Base-by-base conservation (phyloP, 495 filamentous ascomycete species). In the Daldinia concentrica region DNA sequence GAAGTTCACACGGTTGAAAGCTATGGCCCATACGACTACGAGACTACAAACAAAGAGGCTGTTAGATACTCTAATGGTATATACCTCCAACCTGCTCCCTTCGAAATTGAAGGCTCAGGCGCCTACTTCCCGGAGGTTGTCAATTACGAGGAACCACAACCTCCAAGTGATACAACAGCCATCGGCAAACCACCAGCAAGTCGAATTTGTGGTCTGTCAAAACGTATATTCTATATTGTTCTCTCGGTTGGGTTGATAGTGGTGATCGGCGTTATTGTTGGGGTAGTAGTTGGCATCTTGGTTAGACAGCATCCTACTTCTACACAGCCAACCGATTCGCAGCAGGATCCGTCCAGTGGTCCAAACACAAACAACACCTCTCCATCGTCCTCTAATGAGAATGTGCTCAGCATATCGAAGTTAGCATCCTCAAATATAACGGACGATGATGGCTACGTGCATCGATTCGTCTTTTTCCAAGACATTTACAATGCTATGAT, bases 401-500 rank as follows among this genome's bases (percentile, higher is more conserved):
- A 62, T 39, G 24, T 74, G 1, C 66, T 70, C 51, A 30, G 14
- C 12, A 48, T 36, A 30, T 74, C 71, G 3, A 62, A 51, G 9
- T 29, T 74, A 15, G n/a, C 71, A 1, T 50, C 71, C 0, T 36
- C 71, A 0, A 74, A 74, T 41, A 37, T 50, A 2, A 74, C 71
- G 9, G 71, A 67, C 14, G 6, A 27, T 4, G 30, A 66, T 5
- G 66, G 71, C 1, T 30, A 58, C 36, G 12, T 4, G 2, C 52
- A 70, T 58, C 66, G 71, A 6, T 50, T 19, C 1, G 54, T 74
- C 15, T 74, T 74, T 52, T 74, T 74, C 51, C 66, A 74, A 26
- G 66, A 74, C 58, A 41, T 52, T 6, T 26, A 43, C 6, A 51
- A 48, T 11, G 32, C 62, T 32, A 43, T 72, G 0, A 51, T 72